These are phyloP conservation scores for Pichia sorboxylosa DNA, from an alignment of 1,139 yeast genomes.

Conservation along the genomic window DNA sequence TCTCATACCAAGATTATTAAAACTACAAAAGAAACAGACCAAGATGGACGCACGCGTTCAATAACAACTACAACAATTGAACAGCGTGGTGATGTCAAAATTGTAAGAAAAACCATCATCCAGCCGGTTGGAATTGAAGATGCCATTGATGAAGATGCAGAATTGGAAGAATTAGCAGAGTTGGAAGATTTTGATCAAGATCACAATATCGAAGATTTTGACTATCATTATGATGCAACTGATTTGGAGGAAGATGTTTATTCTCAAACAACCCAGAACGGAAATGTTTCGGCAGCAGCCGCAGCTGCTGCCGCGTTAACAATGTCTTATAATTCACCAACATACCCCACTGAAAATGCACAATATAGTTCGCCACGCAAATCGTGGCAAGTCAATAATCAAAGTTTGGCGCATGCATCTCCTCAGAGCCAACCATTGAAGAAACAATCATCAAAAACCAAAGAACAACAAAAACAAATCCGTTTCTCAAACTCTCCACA, in stretches of 20 bases:
- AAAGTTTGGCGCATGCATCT: background rate
- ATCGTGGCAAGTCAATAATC: background rate
- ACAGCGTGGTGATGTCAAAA: constrained; percentile 23
- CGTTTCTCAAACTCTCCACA: too few species aligned
- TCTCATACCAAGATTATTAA: constrained; percentile 20
- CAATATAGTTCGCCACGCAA: background rate
- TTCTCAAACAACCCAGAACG: constrained; percentile 5
- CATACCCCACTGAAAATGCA: background rate
- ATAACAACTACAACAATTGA: constrained; percentile 24
- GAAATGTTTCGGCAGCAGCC: constrained; percentile 8
- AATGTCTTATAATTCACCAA: background rate
- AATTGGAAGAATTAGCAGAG: constrained; percentile 12
- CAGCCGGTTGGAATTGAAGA: constrained; percentile 5
- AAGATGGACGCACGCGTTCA: constrained; percentile 23
- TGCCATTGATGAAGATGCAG: constrained; percentile 12
- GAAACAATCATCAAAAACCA: background rate
- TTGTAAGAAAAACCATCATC: constrained; percentile 21
- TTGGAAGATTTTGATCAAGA: constrained; percentile 12
- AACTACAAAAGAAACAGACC: constrained; percentile 21
- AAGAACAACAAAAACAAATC: background rate
- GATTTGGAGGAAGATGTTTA: background rate
- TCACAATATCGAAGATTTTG: background rate
- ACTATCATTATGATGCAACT: background rate
- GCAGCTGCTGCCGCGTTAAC: background rate
- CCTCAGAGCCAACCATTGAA: background rate